Evolutionary conservation across 352 stramenopile species (phyloP).

Genomic region (Globisporangium ultimum): DNA sequence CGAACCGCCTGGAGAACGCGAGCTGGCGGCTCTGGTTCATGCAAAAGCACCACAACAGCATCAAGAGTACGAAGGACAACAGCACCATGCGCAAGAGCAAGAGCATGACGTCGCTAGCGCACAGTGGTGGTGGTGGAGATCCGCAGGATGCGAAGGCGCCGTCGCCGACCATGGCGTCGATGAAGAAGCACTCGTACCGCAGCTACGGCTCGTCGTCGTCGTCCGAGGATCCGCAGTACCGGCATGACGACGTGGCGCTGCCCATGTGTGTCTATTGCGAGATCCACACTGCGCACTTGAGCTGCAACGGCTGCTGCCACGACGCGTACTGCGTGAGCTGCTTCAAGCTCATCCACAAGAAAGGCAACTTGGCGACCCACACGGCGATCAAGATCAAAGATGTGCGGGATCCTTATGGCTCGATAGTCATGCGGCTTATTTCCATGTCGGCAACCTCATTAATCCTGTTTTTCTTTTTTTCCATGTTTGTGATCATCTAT

Average conservation of each 20-base stretch:
- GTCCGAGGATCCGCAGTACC: slow-evolving; percentile 1
- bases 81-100: slow-evolving; percentile 13
- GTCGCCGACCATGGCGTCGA: slow-evolving; percentile 23
- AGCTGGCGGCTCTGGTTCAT: slow-evolving; percentile 85
- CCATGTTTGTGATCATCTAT: background rate
- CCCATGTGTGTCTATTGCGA: slow-evolving; percentile 78
- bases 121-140: background rate
- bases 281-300: slow-evolving; percentile 57
- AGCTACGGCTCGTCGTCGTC: slow-evolving; percentile 8
- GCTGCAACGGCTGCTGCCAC: slow-evolving; percentile 83
- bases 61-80: background rate
- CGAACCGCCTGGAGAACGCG: slow-evolving; percentile 75
- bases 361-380: slow-evolving; percentile 75
- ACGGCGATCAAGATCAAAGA: slow-evolving; percentile 64
- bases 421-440: too few species aligned
- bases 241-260: slow-evolving; percentile 6
- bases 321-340: slow-evolving; percentile 84
- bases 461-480: too few species aligned
- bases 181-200: slow-evolving; percentile 15
- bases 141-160: background rate
- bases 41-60: slow-evolving; percentile 29
- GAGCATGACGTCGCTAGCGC: slow-evolving; percentile 9
- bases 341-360: slow-evolving; percentile 89
- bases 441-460: background rate
- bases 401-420: slow-evolving; percentile 14